Evolutionary conservation across 345 rosid species (phyloP).

Genomic region (Salix koriyanagi): DNA sequence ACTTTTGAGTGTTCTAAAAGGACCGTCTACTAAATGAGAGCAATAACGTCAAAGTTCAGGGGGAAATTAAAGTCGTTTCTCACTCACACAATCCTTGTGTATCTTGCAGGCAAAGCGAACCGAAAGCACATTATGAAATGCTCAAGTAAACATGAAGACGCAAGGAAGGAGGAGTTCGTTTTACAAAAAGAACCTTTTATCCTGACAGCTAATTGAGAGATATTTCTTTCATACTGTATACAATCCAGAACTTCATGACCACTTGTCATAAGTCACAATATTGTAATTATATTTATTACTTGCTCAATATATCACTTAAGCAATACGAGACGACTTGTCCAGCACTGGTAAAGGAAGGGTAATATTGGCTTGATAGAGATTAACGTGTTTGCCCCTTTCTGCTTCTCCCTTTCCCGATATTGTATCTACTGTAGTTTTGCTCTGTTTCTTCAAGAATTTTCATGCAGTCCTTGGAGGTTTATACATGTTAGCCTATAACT

Average conservation of each 20-base stretch:
- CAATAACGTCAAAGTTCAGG: neutral
- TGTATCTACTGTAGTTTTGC: neutral
- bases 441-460: neutral
- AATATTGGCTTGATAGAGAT: neutral
- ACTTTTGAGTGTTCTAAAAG: neutral
- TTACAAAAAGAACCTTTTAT: constrained; percentile 3
- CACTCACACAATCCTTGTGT: constrained; percentile 3
- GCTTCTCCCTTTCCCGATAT: neutral
- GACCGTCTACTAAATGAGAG: neutral
- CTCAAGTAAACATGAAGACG: constrained; percentile 20
- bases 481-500: neutral
- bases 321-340: neutral
- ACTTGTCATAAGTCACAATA: neutral
- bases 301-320: neutral
- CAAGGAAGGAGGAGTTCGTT: neutral
- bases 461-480: neutral
- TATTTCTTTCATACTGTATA: neutral
- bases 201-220: neutral
- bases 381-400: neutral
- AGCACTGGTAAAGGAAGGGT: neutral
- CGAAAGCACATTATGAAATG: constrained; percentile 50
- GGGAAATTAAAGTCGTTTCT: neutral
- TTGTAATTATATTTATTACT: neutral
- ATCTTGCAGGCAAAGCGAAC: constrained; percentile 63
- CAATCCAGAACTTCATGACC: neutral